These are phyloP conservation scores for Trichophyton simii DNA, from an alignment of 2,329 filamentous ascomycete species.

Conservation along the genomic window DNA sequence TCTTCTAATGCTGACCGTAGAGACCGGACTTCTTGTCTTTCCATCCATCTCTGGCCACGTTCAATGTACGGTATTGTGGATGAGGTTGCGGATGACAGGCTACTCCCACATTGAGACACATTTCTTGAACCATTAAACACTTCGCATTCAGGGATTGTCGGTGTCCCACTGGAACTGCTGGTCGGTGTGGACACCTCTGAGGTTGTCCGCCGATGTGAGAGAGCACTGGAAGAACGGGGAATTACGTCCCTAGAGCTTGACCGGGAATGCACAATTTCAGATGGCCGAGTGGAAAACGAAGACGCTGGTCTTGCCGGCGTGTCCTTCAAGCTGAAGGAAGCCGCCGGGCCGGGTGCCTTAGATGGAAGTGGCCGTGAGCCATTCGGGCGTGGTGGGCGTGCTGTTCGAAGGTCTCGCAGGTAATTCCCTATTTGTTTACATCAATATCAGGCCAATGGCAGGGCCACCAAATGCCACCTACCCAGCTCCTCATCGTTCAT, in stretches of 20 bases:
- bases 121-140: conserved; percentile 20
- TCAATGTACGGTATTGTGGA: conserved; percentile 40
- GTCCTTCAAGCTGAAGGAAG: conserved; percentile 18
- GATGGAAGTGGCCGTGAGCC: conserved; percentile 49
- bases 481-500: conserved; percentile 37
- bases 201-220: conserved; percentile 28
- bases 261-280: conserved; percentile 14
- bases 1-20: conserved; percentile 46
- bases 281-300: conserved; percentile 27
- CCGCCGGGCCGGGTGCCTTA: conserved; percentile 26
- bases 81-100: conserved; percentile 11
- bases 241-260: conserved; percentile 16
- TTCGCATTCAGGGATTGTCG: conserved; percentile 4
- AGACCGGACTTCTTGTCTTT: conserved; percentile 46
- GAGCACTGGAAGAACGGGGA: conserved; percentile 29
- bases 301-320: conserved; percentile 32
- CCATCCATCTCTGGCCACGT: conserved; percentile 42
- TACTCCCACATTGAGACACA: conserved; percentile 22
- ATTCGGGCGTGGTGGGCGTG: conserved; percentile 44
- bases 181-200: conserved; percentile 19
- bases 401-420: conserved; percentile 47
- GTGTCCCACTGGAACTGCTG: conserved; percentile 3
- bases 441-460: background rate
- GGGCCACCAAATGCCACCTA: conserved; percentile 19
- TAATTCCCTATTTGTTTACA: conserved; percentile 39